These are phyloP conservation scores for Erysimum cheiranthoides DNA, from an alignment of 345 rosid genomes.

Conservation along the genomic window DNA sequence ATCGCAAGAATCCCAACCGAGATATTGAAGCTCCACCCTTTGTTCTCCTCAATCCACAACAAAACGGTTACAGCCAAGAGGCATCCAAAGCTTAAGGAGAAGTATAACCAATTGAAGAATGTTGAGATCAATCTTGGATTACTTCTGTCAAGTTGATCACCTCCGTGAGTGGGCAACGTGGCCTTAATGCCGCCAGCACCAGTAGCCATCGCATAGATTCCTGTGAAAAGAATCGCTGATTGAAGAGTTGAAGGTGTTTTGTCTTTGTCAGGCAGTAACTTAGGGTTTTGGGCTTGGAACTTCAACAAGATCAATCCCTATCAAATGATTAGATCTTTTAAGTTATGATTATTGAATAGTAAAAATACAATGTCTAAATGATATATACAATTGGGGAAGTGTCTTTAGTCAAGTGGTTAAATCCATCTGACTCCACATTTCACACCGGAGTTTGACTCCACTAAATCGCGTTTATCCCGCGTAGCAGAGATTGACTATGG, in stretches of 20 bases:
- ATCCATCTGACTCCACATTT: no score
- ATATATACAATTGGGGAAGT: no score
- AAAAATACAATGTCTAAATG: background rate
- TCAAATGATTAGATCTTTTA: background rate
- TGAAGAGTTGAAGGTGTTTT: constrained; percentile 44
- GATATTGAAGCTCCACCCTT: constrained; percentile 56
- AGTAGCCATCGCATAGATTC: constrained; percentile 53
- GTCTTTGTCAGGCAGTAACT: constrained; percentile 44
- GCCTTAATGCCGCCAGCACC: constrained; percentile 68
- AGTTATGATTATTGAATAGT: background rate
- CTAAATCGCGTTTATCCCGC: no score
- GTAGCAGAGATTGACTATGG: no score
- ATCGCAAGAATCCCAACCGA: constrained; percentile 34
- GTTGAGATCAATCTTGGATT: constrained; percentile 48
- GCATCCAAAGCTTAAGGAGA: constrained; percentile 54
- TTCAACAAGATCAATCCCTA: constrained; percentile 59
- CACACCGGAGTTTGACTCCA: no score
- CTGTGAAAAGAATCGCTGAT: constrained; percentile 50
- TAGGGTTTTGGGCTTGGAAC: constrained; percentile 50
- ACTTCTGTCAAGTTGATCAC: constrained; percentile 57
- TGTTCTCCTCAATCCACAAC: constrained; percentile 61
- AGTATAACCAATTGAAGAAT: constrained; percentile 64
- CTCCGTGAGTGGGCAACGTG: constrained; percentile 57
- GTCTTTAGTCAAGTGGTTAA: no score
- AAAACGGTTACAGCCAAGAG: constrained; percentile 50